Conservation (phyloP, 169 alveolate species). For the Perkinsus marinus region DNA sequence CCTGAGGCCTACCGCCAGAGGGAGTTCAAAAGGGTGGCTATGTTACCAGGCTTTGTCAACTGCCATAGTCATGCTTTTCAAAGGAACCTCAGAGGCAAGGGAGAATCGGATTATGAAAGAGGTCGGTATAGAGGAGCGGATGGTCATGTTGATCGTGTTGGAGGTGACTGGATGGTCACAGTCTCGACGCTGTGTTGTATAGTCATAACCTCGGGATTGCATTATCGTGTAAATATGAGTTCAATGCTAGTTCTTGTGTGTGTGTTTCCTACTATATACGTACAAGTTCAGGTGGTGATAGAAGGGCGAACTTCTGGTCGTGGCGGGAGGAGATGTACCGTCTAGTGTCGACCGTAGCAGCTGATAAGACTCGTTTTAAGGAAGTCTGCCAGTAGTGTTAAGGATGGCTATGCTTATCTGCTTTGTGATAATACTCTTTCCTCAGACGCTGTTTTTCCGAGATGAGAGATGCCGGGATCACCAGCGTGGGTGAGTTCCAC, state of each 20-base stretch:
- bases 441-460: not conserved
- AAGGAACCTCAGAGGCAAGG: not conserved
- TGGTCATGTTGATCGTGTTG: too few species aligned
- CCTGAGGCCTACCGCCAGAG: not conserved
- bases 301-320: not conserved
- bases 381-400: not conserved
- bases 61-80: slow-evolving; percentile 5
- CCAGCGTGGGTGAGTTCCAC: slow-evolving; percentile 4
- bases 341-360: not conserved
- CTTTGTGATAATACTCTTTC: not conserved
- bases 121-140: not conserved
- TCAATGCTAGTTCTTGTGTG: not conserved
- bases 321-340: slow-evolving; percentile 6
- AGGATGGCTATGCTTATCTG: not conserved
- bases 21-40: not conserved
- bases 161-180: too few species aligned
- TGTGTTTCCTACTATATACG: not conserved
- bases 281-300: not conserved
- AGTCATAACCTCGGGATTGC: too few species aligned
- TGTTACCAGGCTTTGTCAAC: slow-evolving; percentile 5
- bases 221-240: too few species aligned
- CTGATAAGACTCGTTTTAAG: not conserved
- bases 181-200: too few species aligned
- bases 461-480: slow-evolving; percentile 4
- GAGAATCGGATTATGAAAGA: not conserved